Evolutionary conservation across 2,329 filamentous ascomycete species (phyloP), one percentile per base, ranked within the genome.

Genomic region (Nannizziopsis arthrosporioides): DNA sequence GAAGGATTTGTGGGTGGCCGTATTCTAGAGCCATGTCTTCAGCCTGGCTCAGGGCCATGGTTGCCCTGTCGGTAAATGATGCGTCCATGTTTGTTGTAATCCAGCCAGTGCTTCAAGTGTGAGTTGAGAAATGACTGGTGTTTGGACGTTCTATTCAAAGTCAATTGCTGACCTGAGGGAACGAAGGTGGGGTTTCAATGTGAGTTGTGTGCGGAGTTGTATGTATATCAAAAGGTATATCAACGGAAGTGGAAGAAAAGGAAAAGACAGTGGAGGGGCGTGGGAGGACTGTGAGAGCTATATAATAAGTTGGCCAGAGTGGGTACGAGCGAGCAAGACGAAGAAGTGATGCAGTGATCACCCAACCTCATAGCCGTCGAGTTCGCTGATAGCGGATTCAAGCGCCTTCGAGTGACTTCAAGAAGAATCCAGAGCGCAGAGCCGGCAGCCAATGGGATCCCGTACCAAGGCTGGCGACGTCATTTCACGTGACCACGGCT

Each of bases 21-120:
- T 96, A 94, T 71, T 92, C 83, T 67, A 88, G 81, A 56, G 90
- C 88, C 59, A 96, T 76, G 51, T 78, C 74, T 74, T 92, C 89
- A 66, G 89, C 85, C 66, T 95, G 87, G 60, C 85, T 80, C 63
- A 98, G 76, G 60, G 90, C 85, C 72, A 90, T 86, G 64, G 89
- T 85, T 56, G 86, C 92, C 69, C 85, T 76, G 69, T 96, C 90
- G 56, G 92, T 98, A 65, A 95, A 95, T 64, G 83, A 59, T 50
- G 60, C 61, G 59, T 62, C 66, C 66, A 68, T 68, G 39, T 45
- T 63, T 27, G 22, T 7, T 27, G 22, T 27, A 7, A 27, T 27
- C 22, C 22, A 27, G 58, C 18, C 19, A 41, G n/a, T 3, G 5
- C 8, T 42, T 35, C 12, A 31, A 31, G n/a, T 43, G 22, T n/a